A percentile compares a stretch with the other conserved stretches of the same genome.
phyloP scores from a whole-genome alignment of 495 filamentous ascomycete genomes.

The Hypoxylon lienhwacheense region DNA sequence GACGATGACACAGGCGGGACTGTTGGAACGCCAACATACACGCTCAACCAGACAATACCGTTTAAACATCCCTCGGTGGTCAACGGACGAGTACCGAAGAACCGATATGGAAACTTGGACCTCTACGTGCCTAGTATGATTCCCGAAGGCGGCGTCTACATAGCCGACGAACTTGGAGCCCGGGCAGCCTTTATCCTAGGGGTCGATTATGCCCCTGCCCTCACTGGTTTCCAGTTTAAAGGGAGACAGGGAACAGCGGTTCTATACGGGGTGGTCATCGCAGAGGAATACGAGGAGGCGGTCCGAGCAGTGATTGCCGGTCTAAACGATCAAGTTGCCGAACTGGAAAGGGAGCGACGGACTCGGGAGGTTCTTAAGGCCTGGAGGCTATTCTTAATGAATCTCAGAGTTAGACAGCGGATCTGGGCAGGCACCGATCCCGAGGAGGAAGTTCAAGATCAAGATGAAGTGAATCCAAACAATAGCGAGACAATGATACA shows the following conservation, averaged over 20 bases:
- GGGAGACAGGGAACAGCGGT: slow-evolving; percentile 81
- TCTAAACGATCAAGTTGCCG: slow-evolving; percentile 62
- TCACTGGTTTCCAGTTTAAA: slow-evolving; percentile 86
- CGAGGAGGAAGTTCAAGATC: slow-evolving; percentile 33
- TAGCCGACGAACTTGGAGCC: slow-evolving; percentile 61
- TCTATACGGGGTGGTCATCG: slow-evolving; percentile 73
- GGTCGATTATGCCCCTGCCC: slow-evolving; percentile 84
- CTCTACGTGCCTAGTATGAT: slow-evolving; percentile 93
- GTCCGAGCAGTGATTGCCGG: slow-evolving; percentile 66
- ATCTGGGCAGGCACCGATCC: slow-evolving; percentile 59
- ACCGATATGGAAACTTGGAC: slow-evolving; percentile 86
- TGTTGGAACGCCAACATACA: slow-evolving; percentile 65
- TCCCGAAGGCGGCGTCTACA: slow-evolving; percentile 74
- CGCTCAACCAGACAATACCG: slow-evolving; percentile 70
- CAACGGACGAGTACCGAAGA: slow-evolving; percentile 76
- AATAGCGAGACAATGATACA: slow-evolving; percentile 14
- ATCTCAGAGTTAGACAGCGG: slow-evolving; percentile 74
- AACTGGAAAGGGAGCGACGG: slow-evolving; percentile 59
- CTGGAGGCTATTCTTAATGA: slow-evolving; percentile 78
- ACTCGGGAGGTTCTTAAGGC: slow-evolving; percentile 61
- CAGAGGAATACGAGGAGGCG: slow-evolving; percentile 68
- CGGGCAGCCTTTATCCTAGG: slow-evolving; percentile 75
- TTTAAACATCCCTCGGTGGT: slow-evolving; percentile 77
- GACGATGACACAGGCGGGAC: slow-evolving; percentile 45
- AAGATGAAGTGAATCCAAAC: slow-evolving; percentile 19